Evolutionary conservation across 176 grass and related monocot genomes (phyloP), one percentile per base, ranked within the genome.

Genomic region (Metroxylon sagu): DNA sequence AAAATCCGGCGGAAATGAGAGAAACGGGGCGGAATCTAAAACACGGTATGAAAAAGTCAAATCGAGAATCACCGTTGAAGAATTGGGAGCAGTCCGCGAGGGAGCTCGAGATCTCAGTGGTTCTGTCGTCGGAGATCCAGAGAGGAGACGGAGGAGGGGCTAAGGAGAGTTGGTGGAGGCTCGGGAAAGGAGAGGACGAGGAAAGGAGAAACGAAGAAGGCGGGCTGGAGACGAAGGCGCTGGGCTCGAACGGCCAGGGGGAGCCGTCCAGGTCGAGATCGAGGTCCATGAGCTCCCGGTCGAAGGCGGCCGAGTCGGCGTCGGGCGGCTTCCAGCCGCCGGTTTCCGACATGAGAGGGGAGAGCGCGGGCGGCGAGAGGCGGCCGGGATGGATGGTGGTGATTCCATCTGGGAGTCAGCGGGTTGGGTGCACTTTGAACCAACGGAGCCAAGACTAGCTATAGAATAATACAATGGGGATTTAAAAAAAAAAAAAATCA

Each of bases 231-330:
- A 39, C 10, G 65, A 31, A 55, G 26, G 52, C 18, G 27, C 18
- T 6, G 49, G 26, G 29, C 14, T 55, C 52, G 51, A 68, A 68
- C 16, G 26, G 50, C 65, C 65, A 68, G n/a, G 52, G 29, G 8
- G 65, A 68, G 27, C 17, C 52, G 27, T 56, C 65, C 27, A 55
- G 5, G 51, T 68, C 51, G 26, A 56, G 27, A 12, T 68, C 65
- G 52, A 68, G 18, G 18, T 56, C 65, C 65, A 68, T 55, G 52
- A 68, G 65, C 5, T 25, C 15, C 14, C 57, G 57, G 57, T 8
- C 57, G 26, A 59, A 3, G 16, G 25, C 16, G 4, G 26, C 51
- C 26, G 29, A 17, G 18, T 27, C 17, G 65, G 28, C 21, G 62
- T 50, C 21, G 16, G 21, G 21, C 23, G 59, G 17, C 29, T 43